Evolutionary conservation across 345 rosid genomes (phyloP).

Genomic region (Citrus cavaleriei): DNA sequence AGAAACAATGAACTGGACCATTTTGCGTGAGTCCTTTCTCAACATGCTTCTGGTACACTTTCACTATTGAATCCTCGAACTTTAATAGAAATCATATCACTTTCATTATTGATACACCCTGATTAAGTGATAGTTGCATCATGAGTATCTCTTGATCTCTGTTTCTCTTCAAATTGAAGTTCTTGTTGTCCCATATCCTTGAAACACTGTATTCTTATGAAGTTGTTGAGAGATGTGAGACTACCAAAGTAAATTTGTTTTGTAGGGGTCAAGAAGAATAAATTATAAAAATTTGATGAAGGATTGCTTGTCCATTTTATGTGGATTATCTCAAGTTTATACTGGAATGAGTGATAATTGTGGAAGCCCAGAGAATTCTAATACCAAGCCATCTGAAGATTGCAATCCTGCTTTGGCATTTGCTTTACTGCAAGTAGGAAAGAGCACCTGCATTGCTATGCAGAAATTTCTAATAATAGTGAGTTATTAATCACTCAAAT

Average conservation of each 20-base stretch:
- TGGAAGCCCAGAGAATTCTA: constrained; percentile 13
- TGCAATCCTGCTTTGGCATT: constrained; percentile 24
- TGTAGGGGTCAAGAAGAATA: constrained; percentile 73
- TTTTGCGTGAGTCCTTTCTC: constrained; percentile 62
- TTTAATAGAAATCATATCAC: neutral
- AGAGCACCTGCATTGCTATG: constrained; percentile 42
- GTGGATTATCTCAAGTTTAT: constrained; percentile 36
- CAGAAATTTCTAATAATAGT: constrained; percentile 65
- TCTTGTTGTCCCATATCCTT: neutral
- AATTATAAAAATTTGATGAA: constrained; percentile 61
- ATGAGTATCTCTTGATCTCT: neutral
- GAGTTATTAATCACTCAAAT: constrained; percentile 7
- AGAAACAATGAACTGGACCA: constrained; percentile 76
- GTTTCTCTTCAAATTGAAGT: neutral
- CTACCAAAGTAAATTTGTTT: constrained; percentile 4
- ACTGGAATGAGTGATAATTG: constrained; percentile 11
- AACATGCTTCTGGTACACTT: constrained; percentile 65
- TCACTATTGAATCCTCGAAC: neutral
- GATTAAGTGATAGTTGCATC: neutral
- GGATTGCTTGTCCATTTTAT: constrained; percentile 55
- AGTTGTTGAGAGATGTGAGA: neutral
- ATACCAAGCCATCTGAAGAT: constrained; percentile 24
- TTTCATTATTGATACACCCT: neutral
- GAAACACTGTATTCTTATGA: neutral
- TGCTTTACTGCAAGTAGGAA: constrained; percentile 48